Percentiles rank a stretch among this genome's conserved stretches.
These are phyloP conservation scores for Mortierella sp. DNA, from an alignment of 371 early-diverging fungal species.

Conservation along the genomic window DNA sequence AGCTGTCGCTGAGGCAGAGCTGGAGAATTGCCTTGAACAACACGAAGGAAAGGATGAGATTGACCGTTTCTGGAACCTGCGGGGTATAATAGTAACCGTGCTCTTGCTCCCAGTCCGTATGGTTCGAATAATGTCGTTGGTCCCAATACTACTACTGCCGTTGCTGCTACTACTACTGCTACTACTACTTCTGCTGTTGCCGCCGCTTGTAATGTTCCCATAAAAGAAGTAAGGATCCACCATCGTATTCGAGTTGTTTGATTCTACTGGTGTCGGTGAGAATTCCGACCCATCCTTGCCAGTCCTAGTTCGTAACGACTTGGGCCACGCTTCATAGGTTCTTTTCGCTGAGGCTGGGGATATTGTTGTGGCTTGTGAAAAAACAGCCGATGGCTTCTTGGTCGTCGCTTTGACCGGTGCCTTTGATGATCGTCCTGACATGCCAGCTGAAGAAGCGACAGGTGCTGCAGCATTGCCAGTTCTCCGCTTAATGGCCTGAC, in stretches of 20 bases:
- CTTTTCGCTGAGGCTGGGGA: not conserved
- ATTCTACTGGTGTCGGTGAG: not conserved
- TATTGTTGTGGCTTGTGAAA: no score
- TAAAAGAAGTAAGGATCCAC: slow-evolving; percentile 2
- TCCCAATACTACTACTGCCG: not conserved
- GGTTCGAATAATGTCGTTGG: not conserved
- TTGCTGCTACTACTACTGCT: not conserved
- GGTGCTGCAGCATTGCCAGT: not conserved
- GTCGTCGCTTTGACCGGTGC: not conserved
- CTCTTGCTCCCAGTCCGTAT: slow-evolving; percentile 19
- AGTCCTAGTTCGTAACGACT: not conserved
- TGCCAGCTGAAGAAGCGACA: not conserved
- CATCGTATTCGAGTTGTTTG: not conserved
- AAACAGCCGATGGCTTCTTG: not conserved
- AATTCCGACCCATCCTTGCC: not conserved
- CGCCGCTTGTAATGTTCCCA: not conserved
- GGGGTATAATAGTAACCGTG: slow-evolving; percentile 19
- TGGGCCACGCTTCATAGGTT: not conserved
- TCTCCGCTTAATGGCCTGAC: not conserved
- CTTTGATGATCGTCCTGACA: not conserved
- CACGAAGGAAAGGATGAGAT: not conserved
- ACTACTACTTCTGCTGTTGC: not conserved
- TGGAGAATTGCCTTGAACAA: not conserved
- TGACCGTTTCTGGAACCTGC: slow-evolving; percentile 10
- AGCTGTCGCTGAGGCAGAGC: not conserved